These are phyloP conservation scores for Platanthera zijinensis DNA, from an alignment of 106 monocot genomes.

Conservation along the genomic window DNA sequence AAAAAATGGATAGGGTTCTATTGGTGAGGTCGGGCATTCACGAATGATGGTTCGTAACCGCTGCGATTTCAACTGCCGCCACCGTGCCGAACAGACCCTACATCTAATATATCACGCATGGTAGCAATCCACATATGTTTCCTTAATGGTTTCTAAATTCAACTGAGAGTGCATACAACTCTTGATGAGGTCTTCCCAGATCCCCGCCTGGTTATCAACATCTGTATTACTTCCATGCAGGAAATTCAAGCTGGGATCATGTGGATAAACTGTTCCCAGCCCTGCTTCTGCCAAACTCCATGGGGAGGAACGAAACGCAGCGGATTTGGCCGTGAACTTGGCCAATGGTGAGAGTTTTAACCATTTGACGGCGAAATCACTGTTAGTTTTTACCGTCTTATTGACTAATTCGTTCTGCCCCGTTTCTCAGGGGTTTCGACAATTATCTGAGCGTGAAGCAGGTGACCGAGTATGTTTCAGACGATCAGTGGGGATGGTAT, in stretches of 20 bases:
- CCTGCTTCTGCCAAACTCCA: conserved; percentile 87
- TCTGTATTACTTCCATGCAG: conserved; percentile 23
- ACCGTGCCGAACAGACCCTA: too few relatives aligned
- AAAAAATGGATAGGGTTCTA: too few relatives aligned
- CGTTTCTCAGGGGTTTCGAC: conserved; percentile 69
- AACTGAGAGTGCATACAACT: too few relatives aligned
- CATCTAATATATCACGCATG: too few relatives aligned
- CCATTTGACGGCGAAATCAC: neutral
- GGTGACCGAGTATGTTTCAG: conserved; percentile 81
- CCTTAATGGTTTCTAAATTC: too few relatives aligned
- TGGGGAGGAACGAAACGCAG: conserved; percentile 99
- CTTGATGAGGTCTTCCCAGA: too few relatives aligned
- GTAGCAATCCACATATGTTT: too few relatives aligned
- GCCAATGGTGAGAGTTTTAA: conserved; percentile 56
- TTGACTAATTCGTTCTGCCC: neutral
- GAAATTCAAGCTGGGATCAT: conserved; percentile 63
- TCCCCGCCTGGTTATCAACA: too few relatives aligned
- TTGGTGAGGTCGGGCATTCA: too few relatives aligned
- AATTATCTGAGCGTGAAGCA: conserved; percentile 90
- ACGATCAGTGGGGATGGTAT: conserved; percentile 95
- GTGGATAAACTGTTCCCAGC: conserved; percentile 95
- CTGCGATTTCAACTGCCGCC: too few relatives aligned
- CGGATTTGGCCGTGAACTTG: conserved; percentile 93
- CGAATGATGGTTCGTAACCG: too few relatives aligned
- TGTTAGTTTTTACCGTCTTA: neutral